Percentiles rank a stretch among this genome's conserved stretches.
Conservation (phyloP, 345 rosid species). For the Aquilaria malaccensis region DNA sequence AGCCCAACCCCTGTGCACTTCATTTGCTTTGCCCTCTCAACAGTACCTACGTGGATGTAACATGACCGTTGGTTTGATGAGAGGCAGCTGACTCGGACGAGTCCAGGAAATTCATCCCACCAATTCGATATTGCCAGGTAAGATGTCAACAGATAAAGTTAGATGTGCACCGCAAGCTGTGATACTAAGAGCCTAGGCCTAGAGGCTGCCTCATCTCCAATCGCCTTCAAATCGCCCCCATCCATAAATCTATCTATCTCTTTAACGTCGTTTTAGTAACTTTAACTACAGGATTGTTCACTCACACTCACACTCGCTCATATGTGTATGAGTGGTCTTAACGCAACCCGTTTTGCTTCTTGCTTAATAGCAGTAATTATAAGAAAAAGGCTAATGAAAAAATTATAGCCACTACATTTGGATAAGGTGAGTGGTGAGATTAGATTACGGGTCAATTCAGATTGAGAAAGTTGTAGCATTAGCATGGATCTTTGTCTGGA, state of each 20-base stretch:
- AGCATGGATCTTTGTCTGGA: constrained; percentile 3
- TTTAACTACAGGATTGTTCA: not conserved
- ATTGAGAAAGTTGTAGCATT: not conserved
- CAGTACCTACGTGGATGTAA: constrained; percentile 6
- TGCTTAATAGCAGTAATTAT: not conserved
- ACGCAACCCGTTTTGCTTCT: not conserved
- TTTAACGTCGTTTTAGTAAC: not conserved
- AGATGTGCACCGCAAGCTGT: constrained; percentile 18
- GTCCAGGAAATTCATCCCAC: not conserved
- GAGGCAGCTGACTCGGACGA: constrained; percentile 15
- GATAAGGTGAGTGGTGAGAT: not conserved
- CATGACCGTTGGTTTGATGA: not conserved
- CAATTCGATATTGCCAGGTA: constrained; percentile 16
- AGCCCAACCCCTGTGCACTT: not conserved
- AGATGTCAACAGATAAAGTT: constrained; percentile 22
- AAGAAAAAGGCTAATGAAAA: not conserved
- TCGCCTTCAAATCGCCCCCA: constrained; percentile 14
- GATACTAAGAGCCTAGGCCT: not conserved
- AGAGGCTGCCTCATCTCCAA: not conserved
- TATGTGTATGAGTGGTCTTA: not conserved
- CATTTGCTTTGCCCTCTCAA: not conserved
- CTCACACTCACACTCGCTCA: too few relatives aligned
- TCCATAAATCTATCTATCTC: not conserved
- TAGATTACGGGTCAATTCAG: not conserved
- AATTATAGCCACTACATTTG: constrained; percentile 1